phyloP scores from a whole-genome alignment of 208 protist genomes.

The Acanthamoeba sp. region DNA sequence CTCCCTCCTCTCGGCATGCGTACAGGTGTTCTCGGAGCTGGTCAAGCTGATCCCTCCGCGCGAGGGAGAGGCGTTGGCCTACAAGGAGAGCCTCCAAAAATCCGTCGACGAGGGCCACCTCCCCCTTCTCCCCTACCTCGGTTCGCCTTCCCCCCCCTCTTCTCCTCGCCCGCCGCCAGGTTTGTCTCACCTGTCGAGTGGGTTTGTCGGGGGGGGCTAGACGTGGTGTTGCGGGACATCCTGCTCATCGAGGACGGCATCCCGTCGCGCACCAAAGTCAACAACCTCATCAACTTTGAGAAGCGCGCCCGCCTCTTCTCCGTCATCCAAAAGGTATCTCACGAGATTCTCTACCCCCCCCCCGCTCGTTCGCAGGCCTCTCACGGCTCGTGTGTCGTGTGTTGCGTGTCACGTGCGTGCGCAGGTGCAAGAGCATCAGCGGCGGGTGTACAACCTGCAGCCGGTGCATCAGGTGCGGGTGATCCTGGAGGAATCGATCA shows the following conservation, averaged over 20 bases:
- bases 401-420: neutral
- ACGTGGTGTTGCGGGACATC: slow-evolving; percentile 1
- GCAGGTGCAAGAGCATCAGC: slow-evolving; percentile 28
- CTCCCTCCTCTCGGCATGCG: too few species aligned
- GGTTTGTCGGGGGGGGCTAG: neutral
- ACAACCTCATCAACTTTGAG: slow-evolving; percentile 84
- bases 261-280: neutral
- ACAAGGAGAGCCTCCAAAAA: slow-evolving; percentile 7
- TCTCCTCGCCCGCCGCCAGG: neutral
- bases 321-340: slow-evolving; percentile 80
- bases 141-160: neutral
- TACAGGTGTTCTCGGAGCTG: slow-evolving; percentile 32
- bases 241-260: neutral
- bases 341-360: neutral
- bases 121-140: slow-evolving; percentile 14
- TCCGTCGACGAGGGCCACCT: neutral
- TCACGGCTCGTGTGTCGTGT: neutral
- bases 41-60: slow-evolving; percentile 12
- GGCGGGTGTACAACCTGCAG: slow-evolving; percentile 40
- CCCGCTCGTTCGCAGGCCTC: neutral
- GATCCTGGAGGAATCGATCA: slow-evolving; percentile 38
- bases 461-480: slow-evolving; percentile 50
- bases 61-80: slow-evolving; percentile 11
- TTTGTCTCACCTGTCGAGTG: neutral
- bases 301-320: slow-evolving; percentile 81